Base-by-base conservation (phyloP, 805 yeast species). In the Myxozyma neglecta region DNA sequence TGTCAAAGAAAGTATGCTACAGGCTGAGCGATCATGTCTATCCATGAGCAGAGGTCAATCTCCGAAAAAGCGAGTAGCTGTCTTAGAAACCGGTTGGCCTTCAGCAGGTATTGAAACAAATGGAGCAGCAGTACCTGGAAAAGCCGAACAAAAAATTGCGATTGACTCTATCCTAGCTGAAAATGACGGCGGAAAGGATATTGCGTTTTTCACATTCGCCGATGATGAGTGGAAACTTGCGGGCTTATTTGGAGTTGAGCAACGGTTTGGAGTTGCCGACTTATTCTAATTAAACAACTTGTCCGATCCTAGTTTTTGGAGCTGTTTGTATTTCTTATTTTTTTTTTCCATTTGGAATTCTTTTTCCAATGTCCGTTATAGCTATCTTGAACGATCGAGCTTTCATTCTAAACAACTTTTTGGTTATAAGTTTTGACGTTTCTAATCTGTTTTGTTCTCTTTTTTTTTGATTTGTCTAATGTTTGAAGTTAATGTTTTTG, bases 181-280 rank as follows among this genome's bases (percentile, higher is more conserved):
- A 13, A 44, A 59, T 14, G 80, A 76, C 35, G 75, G 85, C 51
- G 61, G 64, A 35, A 83, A 85, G 49, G 84, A 85, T 50, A 84
- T 83, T 53, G 88, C 92, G 5, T 82, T 90, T 60, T 79, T 91
- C 71, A 84, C 96, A 16, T 85, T 90, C 14, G 90, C 76, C 74
- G 79, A 91, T 71, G 97, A 91, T 74, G 80, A 76, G 75, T 91
- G 97, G 97, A 91, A 91, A 73, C 70, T 72, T 11, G 92, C 97
- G 32, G 97, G 97, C 63, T 79, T 80, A 3, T 87, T 89, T 73
- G 88, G 87, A 65, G 85, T 91, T 71, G 97, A 91, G 76, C 97
- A 90, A 76, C 84, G 83, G 56, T 92, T 91, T 70, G 97, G 97
- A 36, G 64, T 70, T 39, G 63, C 72, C 46, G 66, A 72, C 43